Evolutionary conservation across 768 basidiomycete genomes (phyloP), one percentile per base, ranked within the genome.

Genomic region (Baorangia bicolor): DNA sequence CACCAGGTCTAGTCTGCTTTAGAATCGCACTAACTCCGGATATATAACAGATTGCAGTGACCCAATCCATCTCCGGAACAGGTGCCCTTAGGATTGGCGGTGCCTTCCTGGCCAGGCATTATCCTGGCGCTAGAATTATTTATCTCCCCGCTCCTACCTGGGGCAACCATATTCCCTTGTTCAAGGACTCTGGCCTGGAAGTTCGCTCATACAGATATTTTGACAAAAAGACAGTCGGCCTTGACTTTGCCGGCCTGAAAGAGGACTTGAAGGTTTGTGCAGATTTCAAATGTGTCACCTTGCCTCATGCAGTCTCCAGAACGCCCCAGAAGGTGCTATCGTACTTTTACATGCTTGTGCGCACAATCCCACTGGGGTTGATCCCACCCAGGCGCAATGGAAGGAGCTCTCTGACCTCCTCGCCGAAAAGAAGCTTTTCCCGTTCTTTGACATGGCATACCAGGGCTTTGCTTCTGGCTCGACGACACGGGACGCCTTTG

Each of bases 381-480:
- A 99, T 76, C 95, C 94, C 30, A 97, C 95, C 11, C 83, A 81
- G 21, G 87, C 85, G 47, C 94, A 99, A 76, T 99, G 97, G 97
- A 81, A 80, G 57, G 83, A 91, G 71, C 86, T 99, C 58, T 93
- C 91, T 40, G 82, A 93, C 64, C 78, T 98, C 56, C 75, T 96
- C 63, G 86, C 91, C 68, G 89, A 93, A 77, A 92, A 84, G 78
- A 84, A 86, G 60, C 83, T 96, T 64, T 96, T 98, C 86, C 91
- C 96, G 49, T 94, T 98, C 85, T 98, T 98, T 73, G 97, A 99
- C 75, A 98, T 98, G 94, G 96, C 97, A 16, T 99, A 99, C 79
- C 94, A 97, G 75, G 97, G 97, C 49, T 99, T 99, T 72, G 96
- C 97, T 34, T 97, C 95, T 23, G 97, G 97, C 48, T 86, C 87